Conservation (phyloP, 345 rosid species). For the Moricandia arvensis region DNA sequence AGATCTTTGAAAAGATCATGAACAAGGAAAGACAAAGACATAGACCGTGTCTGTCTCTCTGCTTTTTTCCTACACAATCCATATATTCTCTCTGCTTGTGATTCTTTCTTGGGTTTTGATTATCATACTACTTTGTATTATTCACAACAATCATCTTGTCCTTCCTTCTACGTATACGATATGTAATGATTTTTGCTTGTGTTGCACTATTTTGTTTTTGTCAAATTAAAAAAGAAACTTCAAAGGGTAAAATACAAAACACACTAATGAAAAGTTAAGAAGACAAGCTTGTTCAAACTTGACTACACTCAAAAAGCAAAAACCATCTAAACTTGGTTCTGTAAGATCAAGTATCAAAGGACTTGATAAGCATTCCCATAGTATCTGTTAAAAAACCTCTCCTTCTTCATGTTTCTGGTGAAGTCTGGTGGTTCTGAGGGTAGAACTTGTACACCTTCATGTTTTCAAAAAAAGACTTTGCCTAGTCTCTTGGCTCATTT, state of each 20-base stretch:
- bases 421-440: constrained; percentile 71
- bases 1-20: background rate
- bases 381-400: background rate
- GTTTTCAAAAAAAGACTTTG: constrained; percentile 44
- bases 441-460: constrained; percentile 84
- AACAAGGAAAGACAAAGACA: background rate
- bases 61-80: background rate
- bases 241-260: background rate
- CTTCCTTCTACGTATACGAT: constrained; percentile 24
- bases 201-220: constrained; percentile 13
- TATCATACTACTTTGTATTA: no score
- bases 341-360: background rate
- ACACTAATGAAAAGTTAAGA: background rate
- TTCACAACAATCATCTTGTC: constrained; percentile 31
- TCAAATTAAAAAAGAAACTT: background rate
- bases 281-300: no score
- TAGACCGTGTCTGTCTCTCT: constrained; percentile 16
- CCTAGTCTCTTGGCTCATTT: constrained; percentile 77
- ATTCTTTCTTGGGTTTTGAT: background rate
- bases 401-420: background rate
- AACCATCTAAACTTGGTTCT: background rate
- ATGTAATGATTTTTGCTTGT: constrained; percentile 28
- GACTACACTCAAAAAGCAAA: no score
- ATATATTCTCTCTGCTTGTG: constrained; percentile 26
- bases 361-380: background rate